phyloP scores from a whole-genome alignment of 2,329 filamentous ascomycete genomes.

The Aspergillus japonicus region DNA sequence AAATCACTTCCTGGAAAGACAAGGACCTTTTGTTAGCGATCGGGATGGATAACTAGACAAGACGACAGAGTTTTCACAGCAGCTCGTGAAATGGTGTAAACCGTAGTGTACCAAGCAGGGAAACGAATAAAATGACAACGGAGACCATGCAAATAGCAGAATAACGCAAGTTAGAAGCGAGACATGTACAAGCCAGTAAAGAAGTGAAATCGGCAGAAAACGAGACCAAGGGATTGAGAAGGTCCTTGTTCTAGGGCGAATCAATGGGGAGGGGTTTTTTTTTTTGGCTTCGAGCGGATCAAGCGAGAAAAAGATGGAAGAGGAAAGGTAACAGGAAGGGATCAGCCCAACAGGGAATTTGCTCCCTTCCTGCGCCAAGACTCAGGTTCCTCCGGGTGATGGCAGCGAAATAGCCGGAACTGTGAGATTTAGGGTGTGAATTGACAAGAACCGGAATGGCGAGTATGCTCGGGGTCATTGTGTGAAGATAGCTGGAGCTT shows the following conservation, averaged over 20 bases:
- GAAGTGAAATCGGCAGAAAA: background rate
- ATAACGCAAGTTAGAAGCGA: background rate
- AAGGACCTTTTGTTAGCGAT: background rate
- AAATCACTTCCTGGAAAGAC: constrained; percentile 25
- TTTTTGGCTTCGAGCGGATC: background rate
- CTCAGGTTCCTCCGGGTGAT: background rate
- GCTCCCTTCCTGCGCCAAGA: constrained; percentile 3
- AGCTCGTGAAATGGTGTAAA: background rate
- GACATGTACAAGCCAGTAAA: background rate
- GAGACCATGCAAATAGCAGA: background rate
- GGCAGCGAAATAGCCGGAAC: constrained; percentile 3
- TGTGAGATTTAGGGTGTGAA: background rate
- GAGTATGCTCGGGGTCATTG: background rate
- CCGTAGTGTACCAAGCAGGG: background rate
- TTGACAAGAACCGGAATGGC: background rate
- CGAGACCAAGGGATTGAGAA: background rate
- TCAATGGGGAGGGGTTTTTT: background rate
- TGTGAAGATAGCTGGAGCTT: background rate
- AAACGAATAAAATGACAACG: too few species aligned
- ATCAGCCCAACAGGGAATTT: background rate
- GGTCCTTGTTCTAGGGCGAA: background rate
- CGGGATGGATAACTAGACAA: constrained; percentile 14
- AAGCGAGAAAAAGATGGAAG: background rate
- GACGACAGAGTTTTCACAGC: background rate
- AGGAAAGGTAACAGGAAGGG: background rate